A percentile compares a stretch with the other conserved stretches of the same genome.
Conservation (phyloP, 345 rosid genomes). For the Eucalyptus paniculata region DNA sequence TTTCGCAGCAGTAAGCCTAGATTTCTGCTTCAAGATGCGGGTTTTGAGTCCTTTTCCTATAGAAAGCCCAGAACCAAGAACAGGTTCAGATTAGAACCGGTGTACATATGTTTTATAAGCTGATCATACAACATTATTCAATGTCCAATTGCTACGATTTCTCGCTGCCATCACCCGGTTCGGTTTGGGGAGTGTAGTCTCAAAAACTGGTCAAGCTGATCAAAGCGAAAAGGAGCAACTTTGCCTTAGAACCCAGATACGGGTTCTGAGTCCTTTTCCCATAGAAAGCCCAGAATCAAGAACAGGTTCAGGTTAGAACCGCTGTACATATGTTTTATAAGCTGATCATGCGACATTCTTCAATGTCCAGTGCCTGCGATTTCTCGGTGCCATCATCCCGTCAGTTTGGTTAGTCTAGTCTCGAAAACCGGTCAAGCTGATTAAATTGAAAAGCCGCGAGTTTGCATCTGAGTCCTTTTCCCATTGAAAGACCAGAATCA, state of each 20-base stretch:
- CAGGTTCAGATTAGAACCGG: neutral
- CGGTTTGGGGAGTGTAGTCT: neutral
- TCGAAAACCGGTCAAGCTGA: rapidly evolving
- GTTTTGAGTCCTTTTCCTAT: conserved; percentile 44
- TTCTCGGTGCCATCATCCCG: neutral
- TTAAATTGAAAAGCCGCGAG: rapidly evolving
- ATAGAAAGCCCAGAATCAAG: neutral
- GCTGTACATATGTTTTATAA: neutral
- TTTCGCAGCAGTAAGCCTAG: conserved; percentile 44
- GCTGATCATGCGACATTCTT: neutral
- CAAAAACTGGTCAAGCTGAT: neutral
- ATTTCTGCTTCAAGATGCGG: conserved; percentile 43
- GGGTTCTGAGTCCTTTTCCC: conserved; percentile 45
- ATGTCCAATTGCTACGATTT: neutral
- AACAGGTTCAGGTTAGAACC: neutral
- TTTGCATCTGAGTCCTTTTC: conserved; percentile 30
- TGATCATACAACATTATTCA: neutral
- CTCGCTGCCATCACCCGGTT: neutral
- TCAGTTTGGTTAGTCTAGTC: neutral
- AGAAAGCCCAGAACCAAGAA: conserved; percentile 1
- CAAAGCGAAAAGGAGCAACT: neutral
- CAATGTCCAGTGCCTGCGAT: neutral
- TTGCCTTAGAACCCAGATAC: neutral
- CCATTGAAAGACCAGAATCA: conserved; percentile 6
- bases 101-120: neutral